These are phyloP conservation scores for Trichophyton verrucosum DNA, from an alignment of 2,329 filamentous ascomycete species.

Conservation along the genomic window DNA sequence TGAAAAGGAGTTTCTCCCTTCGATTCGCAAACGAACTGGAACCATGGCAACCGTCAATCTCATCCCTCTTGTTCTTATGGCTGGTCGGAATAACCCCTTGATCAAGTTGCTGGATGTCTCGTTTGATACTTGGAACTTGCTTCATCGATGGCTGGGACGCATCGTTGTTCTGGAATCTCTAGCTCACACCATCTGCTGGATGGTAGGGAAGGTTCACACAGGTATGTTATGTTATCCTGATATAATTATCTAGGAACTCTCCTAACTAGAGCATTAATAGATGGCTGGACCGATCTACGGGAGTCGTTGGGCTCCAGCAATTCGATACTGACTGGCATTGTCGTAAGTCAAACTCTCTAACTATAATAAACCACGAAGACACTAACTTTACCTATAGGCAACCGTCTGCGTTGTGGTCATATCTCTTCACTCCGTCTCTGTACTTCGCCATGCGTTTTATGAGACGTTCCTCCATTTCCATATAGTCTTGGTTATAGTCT, in stretches of 20 bases:
- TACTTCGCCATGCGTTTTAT: conserved; percentile 86
- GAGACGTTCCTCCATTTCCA: conserved; percentile 88
- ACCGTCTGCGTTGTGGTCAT: conserved; percentile 52
- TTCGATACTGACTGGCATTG: conserved; percentile 32
- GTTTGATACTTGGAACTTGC: conserved; percentile 36
- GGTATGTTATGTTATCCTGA: conserved; percentile 32
- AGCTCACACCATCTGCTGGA: conserved; percentile 61
- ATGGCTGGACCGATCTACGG: conserved; percentile 27
- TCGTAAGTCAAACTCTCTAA: conserved; percentile 34
- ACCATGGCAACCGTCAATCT: conserved; percentile 27
- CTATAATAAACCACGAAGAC: conserved; percentile 6
- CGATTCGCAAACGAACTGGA: conserved; percentile 34
- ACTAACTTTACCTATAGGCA: conserved; percentile 18
- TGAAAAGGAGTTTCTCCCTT: conserved; percentile 23
- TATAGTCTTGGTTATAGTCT: conserved; percentile 58
- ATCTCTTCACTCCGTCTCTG: conserved; percentile 58
- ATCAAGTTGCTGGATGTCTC: conserved; percentile 25
- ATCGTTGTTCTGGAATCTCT: conserved; percentile 57
- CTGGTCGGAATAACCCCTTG: conserved; percentile 29
- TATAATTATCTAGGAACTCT: background rate
- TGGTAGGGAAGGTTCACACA: conserved; percentile 50
- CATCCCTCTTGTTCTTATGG: conserved; percentile 27
- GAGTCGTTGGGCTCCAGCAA: conserved; percentile 21
- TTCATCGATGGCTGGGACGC: conserved; percentile 66
- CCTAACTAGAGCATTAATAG: conserved; percentile 11